These are phyloP conservation scores for Lactifluus pinguis DNA, from an alignment of 768 basidiomycete species.

Conservation along the genomic window DNA sequence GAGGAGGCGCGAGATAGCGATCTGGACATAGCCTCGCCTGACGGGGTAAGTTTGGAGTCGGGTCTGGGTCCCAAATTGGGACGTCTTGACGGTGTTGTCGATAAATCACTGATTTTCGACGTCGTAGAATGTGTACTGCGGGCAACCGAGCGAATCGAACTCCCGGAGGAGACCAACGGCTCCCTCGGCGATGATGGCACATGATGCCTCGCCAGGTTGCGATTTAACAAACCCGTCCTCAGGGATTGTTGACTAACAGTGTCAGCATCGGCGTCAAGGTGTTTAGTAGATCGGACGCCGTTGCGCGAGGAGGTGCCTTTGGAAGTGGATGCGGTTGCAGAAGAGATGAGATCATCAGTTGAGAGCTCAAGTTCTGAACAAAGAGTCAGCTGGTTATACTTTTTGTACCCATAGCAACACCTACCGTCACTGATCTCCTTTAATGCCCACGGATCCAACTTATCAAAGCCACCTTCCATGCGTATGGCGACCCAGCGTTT, in stretches of 20 bases:
- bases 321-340: conserved; percentile 25
- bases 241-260: conserved; percentile 38
- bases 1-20: conserved; percentile 15
- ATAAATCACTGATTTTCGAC: conserved; percentile 25
- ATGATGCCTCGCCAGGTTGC: conserved; percentile 22
- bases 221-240: conserved; percentile 35
- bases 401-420: conserved; percentile 24
- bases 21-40: conserved; percentile 20
- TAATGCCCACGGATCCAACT: conserved; percentile 78
- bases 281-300: conserved; percentile 19
- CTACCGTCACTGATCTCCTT: conserved; percentile 80
- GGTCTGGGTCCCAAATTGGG: conserved; percentile 30
- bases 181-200: conserved; percentile 25
- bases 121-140: conserved; percentile 32
- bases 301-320: conserved; percentile 18
- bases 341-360: conserved; percentile 55
- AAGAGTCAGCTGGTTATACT: not conserved
- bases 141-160: conserved; percentile 40
- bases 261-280: conserved; percentile 30
- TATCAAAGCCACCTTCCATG: conserved; percentile 71
- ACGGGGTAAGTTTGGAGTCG: conserved; percentile 67
- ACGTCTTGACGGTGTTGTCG: conserved; percentile 22
- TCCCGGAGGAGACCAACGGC: conserved; percentile 25
- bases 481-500: conserved; percentile 70
- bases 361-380: conserved; percentile 68